Base-by-base conservation (phyloP, 75 land plant genomes). In the Picea glauca region DNA sequence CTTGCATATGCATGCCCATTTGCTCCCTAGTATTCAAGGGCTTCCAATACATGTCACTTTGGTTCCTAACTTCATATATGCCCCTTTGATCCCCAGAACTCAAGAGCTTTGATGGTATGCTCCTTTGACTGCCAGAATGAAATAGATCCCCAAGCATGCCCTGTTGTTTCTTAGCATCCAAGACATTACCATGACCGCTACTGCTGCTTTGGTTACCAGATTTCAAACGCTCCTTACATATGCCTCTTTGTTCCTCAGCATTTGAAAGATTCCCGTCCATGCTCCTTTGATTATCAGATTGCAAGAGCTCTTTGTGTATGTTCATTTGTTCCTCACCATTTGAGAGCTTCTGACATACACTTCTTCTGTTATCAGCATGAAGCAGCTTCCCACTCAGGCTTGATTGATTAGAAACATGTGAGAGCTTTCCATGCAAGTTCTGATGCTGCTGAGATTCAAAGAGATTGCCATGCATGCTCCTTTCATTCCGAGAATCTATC, bases 21-120 rank as follows among this genome's bases (percentile, higher is more conserved):
- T 70, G 54, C 26, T 70, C 73, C 4, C 73, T 70, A 43, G 3
- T 11, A 9, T 68, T 20, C 43, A n/a, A 43, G 26, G 9, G 54
- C 73, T 70, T 43, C 50, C 54, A n/a, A n/a, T 18, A n/a, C 46
- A 38, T 38, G 13, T 38, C 50, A 70, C 73, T 70, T 70, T 68
- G 72, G 72, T 2, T 68, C n/a, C 21, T 35, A 8, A 68, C 40
- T 38, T 8, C 72, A 68, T 15, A 17, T 43, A 68, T 68, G 23
- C 20, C 38, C 43, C 50, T 15, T 38, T 17, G 14, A 5, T 68
- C 72, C 43, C 54, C 13, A n/a, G 3, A 11, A 60, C 61, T 60
- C 5, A 5, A 60, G 61, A 60, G 4, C n/a, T 60, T 60, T 3
- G 13, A 3, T 15, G 18, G 61, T 60, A 60, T 4, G 18, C n/a